A percentile compares a stretch with the other conserved stretches of the same genome.
phyloP scores from a whole-genome alignment of 345 rosid genomes.

The Gossypium mustelinum region DNA sequence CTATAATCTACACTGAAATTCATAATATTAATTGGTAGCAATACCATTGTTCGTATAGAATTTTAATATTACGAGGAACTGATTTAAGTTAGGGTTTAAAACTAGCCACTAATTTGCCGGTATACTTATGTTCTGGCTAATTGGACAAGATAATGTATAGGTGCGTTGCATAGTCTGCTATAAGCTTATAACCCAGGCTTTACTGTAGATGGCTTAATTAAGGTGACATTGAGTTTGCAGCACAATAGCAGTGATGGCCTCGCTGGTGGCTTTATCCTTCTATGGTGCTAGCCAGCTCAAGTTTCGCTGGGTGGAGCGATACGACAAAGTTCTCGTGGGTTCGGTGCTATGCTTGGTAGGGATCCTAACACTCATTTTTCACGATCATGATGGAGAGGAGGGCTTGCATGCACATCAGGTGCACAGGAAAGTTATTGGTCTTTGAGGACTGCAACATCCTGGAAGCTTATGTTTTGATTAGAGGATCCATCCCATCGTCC shows the following conservation, averaged over 20 bases:
- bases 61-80: not conserved
- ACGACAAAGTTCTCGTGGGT: conserved; percentile 95
- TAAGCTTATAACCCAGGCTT: not conserved
- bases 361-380: conserved; percentile 79
- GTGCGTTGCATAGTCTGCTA: not conserved
- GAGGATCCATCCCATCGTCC: not conserved
- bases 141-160: not conserved
- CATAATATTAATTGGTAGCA: not conserved
- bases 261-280: conserved; percentile 90
- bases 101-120: not conserved
- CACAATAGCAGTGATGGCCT: conserved; percentile 91
- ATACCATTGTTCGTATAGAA: not conserved
- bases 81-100: conserved; percentile 1
- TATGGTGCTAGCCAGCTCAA: conserved; percentile 97
- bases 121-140: not conserved
- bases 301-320: conserved; percentile 95
- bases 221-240: conserved; percentile 42
- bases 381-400: conserved; percentile 53
- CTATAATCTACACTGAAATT: not conserved
- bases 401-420: conserved; percentile 33
- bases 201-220: conserved; percentile 5
- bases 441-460: conserved; percentile 24
- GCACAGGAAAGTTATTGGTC: conserved; percentile 64
- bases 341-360: conserved; percentile 94
- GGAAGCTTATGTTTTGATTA: not conserved